These are phyloP conservation scores for Vaccinium vitisidaea DNA, from an alignment of 148 eudicot species.

Conservation along the genomic window DNA sequence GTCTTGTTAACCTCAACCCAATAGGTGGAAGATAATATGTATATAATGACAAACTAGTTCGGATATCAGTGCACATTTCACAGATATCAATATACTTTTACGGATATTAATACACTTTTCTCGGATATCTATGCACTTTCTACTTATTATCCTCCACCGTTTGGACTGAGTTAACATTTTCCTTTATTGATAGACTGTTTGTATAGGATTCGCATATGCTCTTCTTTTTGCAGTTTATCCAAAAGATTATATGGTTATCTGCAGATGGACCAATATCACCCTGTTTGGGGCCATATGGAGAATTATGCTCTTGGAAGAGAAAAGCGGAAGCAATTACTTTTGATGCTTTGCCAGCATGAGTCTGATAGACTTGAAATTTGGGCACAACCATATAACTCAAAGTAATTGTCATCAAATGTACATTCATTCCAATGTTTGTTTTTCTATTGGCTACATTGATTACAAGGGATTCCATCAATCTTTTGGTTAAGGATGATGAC, in stretches of 20 bases:
- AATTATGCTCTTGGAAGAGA: slow-evolving; percentile 69
- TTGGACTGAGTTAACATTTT: background rate
- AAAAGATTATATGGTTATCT: slow-evolving; percentile 17
- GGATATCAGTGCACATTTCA: too few relatives aligned
- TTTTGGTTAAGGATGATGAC: slow-evolving; percentile 1
- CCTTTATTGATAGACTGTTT: background rate
- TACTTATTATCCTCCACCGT: too few relatives aligned
- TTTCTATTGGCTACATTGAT: background rate
- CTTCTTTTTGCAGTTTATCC: slow-evolving; percentile 12
- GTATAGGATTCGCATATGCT: background rate
- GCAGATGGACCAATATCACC: slow-evolving; percentile 78
- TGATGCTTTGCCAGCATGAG: slow-evolving; percentile 95
- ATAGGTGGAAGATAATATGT: too few relatives aligned
- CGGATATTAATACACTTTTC: too few relatives aligned
- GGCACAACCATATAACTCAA: slow-evolving; percentile 83
- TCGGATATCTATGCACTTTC: too few relatives aligned
- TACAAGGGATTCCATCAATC: background rate
- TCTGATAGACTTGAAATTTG: slow-evolving; percentile 98
- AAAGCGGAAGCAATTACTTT: slow-evolving; percentile 85
- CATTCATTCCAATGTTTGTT: background rate
- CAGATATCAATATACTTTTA: too few relatives aligned
- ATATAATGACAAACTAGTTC: too few relatives aligned
- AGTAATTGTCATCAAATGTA: slow-evolving; percentile 40
- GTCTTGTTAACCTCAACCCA: too few relatives aligned
- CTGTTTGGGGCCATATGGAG: slow-evolving; percentile 91